A percentile compares a stretch with the other conserved stretches of the same genome.
Evolutionary conservation across 495 filamentous ascomycete genomes (phyloP).

Genomic region (Lindgomyces ingoldianus): DNA sequence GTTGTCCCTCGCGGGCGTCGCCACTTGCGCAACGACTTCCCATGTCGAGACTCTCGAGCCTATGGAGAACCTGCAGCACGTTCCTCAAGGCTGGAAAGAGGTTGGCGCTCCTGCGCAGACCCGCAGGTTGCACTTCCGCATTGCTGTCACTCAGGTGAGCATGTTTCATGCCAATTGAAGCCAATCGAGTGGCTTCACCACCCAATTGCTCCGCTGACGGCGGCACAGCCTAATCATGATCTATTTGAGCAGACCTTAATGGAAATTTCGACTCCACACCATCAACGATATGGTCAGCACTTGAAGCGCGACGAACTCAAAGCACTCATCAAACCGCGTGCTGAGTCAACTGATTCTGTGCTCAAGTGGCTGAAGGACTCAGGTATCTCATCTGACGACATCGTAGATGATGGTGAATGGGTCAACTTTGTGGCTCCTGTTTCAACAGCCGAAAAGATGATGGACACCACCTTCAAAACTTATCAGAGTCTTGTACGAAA

Average conservation of each 20-base stretch:
- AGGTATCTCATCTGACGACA: constrained; percentile 33
- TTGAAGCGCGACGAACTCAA: constrained; percentile 57
- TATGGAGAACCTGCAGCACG: constrained; percentile 25
- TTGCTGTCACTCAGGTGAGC: constrained; percentile 42
- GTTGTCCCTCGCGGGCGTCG: constrained; percentile 29
- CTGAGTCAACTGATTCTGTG: constrained; percentile 34
- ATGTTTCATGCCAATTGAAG: neutral
- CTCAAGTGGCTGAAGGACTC: constrained; percentile 39
- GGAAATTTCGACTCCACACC: constrained; percentile 63
- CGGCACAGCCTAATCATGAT: constrained; percentile 50
- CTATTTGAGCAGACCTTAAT: constrained; percentile 62
- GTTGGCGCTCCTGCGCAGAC: constrained; percentile 34
- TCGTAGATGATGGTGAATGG: constrained; percentile 41
- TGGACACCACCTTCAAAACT: constrained; percentile 42
- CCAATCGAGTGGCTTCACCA: neutral
- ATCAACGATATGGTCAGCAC: constrained; percentile 63
- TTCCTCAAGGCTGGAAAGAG: constrained; percentile 43
- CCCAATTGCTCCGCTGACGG: neutral
- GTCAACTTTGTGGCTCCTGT: constrained; percentile 44
- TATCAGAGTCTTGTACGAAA: constrained; percentile 36
- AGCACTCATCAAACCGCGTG: constrained; percentile 37
- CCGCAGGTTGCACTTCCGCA: constrained; percentile 39
- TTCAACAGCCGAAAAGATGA: constrained; percentile 40
- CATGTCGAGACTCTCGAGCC: constrained; percentile 15
- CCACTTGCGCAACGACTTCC: constrained; percentile 16